These are phyloP conservation scores for Rhynchosporium agropyri DNA, from an alignment of 2,329 filamentous ascomycete genomes.

Conservation along the genomic window DNA sequence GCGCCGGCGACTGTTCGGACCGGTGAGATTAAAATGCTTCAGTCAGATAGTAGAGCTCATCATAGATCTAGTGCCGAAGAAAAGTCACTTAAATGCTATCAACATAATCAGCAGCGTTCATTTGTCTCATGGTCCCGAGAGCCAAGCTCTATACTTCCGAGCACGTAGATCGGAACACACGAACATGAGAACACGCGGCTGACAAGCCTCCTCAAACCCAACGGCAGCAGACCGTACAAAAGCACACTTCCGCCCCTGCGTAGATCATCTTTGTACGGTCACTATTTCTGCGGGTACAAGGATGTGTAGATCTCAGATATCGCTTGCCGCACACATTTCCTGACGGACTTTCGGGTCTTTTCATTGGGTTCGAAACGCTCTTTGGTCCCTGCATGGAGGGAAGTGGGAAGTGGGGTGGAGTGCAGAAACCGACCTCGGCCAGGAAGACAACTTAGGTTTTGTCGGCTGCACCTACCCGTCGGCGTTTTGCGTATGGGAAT, in stretches of 20 bases:
- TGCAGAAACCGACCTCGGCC: neutral
- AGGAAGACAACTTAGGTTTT: neutral
- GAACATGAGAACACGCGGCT: too few relatives aligned
- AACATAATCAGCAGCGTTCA: too few relatives aligned
- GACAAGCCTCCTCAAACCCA: neutral
- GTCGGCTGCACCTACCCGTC: too few relatives aligned
- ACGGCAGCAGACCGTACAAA: neutral
- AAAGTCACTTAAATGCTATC: too few relatives aligned
- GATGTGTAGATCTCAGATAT: slow-evolving; percentile 15
- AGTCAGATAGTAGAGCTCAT: too few relatives aligned
- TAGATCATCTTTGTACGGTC: neutral
- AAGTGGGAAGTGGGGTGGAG: neutral
- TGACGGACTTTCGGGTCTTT: neutral
- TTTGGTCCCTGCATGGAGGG: neutral
- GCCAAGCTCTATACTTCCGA: too few relatives aligned
- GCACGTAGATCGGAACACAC: too few relatives aligned
- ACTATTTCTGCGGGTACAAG: neutral
- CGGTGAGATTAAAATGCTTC: too few relatives aligned
- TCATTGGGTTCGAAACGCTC: neutral
- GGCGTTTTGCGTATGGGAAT: too few relatives aligned
- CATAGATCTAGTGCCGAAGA: neutral
- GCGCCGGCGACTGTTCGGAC: too few relatives aligned
- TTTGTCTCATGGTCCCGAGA: too few relatives aligned
- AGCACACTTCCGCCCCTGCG: too few relatives aligned
- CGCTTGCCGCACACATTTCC: neutral